Base-by-base conservation (phyloP, 2,329 filamentous ascomycete species). In the Apiospora aurea region DNA sequence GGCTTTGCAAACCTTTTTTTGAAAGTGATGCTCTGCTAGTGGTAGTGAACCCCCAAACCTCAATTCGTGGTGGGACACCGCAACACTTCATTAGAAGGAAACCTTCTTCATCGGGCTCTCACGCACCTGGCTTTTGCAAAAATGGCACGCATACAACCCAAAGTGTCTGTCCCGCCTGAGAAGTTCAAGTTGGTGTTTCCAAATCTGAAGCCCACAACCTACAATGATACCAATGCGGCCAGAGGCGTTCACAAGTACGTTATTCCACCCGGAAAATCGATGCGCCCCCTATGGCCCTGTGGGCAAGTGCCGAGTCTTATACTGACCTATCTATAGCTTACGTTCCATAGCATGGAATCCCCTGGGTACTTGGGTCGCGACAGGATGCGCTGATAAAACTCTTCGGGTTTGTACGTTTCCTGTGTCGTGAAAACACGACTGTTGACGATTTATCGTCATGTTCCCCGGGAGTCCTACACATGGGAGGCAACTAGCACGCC, bases 301-400 rank as follows among this genome's bases (percentile, higher is more conserved):
- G 34, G 10, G 53, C 29, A 41, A n/a, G n/a, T 18, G 11, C 29
- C 57, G 18, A n/a, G 10, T 21, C 21, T 41, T 24, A 41, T 64
- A 14, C 57, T 64, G 57, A 64, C 57, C 7, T 11, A 21, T 46
- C n/a, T 38, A n/a, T 47, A 94, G 92, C 74, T 87, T 97, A 71
- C 91, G 93, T 53, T 92, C 93, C 1, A 91, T 98, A 75, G 92
- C 93, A 51, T 98, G 96, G 96, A 97, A 96, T 75, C 94, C 95
- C 0, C 86, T 94, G 0, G 95, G 96, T 46, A 93, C 90, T 11
- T 86, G 96, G 73, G 91, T 98, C 73, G 96, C 96, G 0, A 97
- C 95, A 0, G 95, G 94, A 3, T 89, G 92, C 7, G 85, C 87
- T 34, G 91, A 94, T 78, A 90, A 88, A 76, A 93, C 89, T 11